Conservation (phyloP, 495 filamentous ascomycete species). For the Xylaria intraflava region DNA sequence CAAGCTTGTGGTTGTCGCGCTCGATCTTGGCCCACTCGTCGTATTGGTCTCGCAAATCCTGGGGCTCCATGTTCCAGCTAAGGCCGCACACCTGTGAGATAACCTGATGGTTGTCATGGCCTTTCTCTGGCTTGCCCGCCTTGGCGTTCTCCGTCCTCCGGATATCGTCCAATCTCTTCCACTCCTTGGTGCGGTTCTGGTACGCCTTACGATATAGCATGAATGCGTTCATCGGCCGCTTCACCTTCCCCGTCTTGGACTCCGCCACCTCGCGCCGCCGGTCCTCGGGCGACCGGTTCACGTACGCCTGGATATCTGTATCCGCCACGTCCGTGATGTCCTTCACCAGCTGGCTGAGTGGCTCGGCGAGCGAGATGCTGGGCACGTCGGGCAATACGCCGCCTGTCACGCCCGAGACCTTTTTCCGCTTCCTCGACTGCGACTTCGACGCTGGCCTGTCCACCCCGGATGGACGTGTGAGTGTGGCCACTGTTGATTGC, state of each 20-base stretch:
- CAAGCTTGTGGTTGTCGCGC: constrained; percentile 74
- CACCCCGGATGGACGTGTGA: constrained; percentile 20
- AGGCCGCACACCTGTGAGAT: constrained; percentile 77
- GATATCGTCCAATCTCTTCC: constrained; percentile 45
- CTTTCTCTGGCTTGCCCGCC: constrained; percentile 8
- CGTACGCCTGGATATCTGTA: constrained; percentile 76
- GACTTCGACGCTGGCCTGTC: constrained; percentile 33
- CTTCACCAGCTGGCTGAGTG: constrained; percentile 69
- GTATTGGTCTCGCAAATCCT: constrained; percentile 67
- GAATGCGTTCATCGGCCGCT: constrained; percentile 96
- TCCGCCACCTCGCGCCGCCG: constrained; percentile 60
- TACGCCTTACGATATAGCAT: constrained; percentile 97
- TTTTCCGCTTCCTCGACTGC: constrained; percentile 43
- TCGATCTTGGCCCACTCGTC: constrained; percentile 75
- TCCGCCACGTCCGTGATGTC: constrained; percentile 54
- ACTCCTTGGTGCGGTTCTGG: constrained; percentile 75
- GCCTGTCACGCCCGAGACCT: constrained; percentile 35
- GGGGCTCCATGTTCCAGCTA: constrained; percentile 79
- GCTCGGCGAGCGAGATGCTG: constrained; percentile 52
- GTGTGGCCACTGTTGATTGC: constrained; percentile 9
- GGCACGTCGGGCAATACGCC: constrained; percentile 22
- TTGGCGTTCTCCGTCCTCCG: constrained; percentile 6
- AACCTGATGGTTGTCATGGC: constrained; percentile 87
- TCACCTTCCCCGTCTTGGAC: constrained; percentile 71
- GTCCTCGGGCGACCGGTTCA: constrained; percentile 60